A percentile compares a stretch with the other conserved stretches of the same genome.
These are phyloP conservation scores for Salvia hispanica DNA, from an alignment of 257 asterid genomes.

Conservation along the genomic window DNA sequence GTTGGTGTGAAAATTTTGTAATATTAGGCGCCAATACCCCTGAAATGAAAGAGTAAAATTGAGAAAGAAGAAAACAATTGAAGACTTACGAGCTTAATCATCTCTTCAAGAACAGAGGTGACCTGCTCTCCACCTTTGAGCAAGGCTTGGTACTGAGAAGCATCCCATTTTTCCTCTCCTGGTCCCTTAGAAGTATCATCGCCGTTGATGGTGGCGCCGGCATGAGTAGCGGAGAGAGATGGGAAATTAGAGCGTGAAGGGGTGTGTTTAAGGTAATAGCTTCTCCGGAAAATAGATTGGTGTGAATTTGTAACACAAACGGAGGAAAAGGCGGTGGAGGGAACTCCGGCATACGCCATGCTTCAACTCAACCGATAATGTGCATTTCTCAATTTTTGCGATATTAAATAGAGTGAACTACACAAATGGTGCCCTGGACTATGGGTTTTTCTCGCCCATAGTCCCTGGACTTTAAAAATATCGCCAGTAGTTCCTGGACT, in stretches of 20 bases:
- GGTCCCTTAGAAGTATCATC: slow-evolving; percentile 28
- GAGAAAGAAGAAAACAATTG: not conserved
- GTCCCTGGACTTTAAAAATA: no score
- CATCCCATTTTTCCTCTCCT: slow-evolving; percentile 41
- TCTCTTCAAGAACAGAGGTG: slow-evolving; percentile 89
- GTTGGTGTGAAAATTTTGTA: no score
- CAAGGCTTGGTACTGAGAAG: slow-evolving; percentile 67
- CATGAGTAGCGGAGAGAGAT: slow-evolving; percentile 38
- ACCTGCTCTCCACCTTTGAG: slow-evolving; percentile 93
- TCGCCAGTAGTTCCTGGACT: no score
- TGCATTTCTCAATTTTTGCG: no score
- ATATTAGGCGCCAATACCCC: no score
- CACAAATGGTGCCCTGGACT: no score
- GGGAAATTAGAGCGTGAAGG: slow-evolving; percentile 30
- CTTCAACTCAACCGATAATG: no score
- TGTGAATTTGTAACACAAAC: slow-evolving; percentile 19
- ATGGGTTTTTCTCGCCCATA: no score
- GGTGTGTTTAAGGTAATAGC: slow-evolving; percentile 30
- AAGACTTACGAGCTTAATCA: slow-evolving; percentile 74
- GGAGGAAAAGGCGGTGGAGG: slow-evolving; percentile 31
- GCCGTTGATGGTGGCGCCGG: slow-evolving; percentile 41
- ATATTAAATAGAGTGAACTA: no score
- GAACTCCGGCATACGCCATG: slow-evolving; percentile 47
- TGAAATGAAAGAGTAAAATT: no score
- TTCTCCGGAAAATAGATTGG: slow-evolving; percentile 24